These are phyloP conservation scores for Porodaedalea pini DNA, from an alignment of 1,284 basidiomycete species.

Conservation along the genomic window DNA sequence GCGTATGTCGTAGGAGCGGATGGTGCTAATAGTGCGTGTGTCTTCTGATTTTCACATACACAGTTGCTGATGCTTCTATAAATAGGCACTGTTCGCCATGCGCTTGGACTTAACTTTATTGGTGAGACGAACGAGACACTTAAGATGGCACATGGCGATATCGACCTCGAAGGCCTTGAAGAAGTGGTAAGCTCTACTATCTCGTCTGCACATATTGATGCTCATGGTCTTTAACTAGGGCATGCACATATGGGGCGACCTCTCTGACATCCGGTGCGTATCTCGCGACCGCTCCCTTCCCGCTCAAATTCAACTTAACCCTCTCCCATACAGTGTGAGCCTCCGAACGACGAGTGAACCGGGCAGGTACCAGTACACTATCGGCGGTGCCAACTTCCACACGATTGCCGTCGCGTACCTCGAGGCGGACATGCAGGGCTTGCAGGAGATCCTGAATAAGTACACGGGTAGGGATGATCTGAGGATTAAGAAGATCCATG, in stretches of 20 bases:
- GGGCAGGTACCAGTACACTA: background rate
- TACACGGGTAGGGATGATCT: conserved; percentile 26
- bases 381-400: background rate
- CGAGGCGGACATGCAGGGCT: background rate
- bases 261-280: background rate
- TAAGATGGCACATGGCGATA: conserved; percentile 39
- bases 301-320: background rate
- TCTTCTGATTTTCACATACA: background rate
- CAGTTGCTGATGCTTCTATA: background rate
- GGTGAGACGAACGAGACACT: conserved; percentile 39
- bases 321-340: background rate
- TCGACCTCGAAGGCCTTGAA: conserved; percentile 34
- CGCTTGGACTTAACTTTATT: conserved; percentile 40
- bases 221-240: background rate
- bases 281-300: background rate
- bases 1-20: conserved; percentile 35
- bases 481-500: conserved; percentile 33
- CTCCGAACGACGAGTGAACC: background rate
- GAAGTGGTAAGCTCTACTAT: conserved; percentile 16
- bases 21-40: conserved; percentile 33
- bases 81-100: conserved; percentile 35
- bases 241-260: background rate
- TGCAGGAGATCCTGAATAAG: background rate
- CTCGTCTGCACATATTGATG: background rate
- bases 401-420: background rate